Base-by-base conservation (phyloP, 805 yeast genomes). In the Scheffersomyces ergatensis region DNA sequence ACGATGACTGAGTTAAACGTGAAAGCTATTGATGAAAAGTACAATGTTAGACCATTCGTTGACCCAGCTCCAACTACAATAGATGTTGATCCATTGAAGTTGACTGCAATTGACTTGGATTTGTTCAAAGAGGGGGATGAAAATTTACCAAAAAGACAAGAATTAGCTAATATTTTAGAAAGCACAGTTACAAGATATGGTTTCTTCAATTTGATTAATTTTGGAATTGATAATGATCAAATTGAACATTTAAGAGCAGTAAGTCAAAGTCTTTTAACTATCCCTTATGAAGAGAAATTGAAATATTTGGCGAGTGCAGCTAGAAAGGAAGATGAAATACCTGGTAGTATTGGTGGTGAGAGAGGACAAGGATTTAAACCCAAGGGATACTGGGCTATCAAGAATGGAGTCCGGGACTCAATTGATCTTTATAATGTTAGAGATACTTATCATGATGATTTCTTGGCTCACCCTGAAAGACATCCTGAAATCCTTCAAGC, bases 311-410 rank as follows among this genome's bases (percentile, higher is more conserved):
- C 65, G 2, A 57, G 65, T 37, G 64, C 64, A n/a, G 45, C 51
- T 14, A 54, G 49, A n/a, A 54, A 57, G 34, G 64, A 59, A 36
- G 51, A 52, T 19, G 65, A 60, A 44, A 48, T 54, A 33, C 38
- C 39, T 21, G 27, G 35, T n/a, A 63, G 3, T 40, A 46, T 64
- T 11, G 78, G 80, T 0, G 74, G 73, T 6, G 75, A 74, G 45
- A 55, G 77, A 16, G 78, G 76, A 5, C 55, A 57, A 27, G 79
- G 78, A 0, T 74, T 57, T 54, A 74, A 74, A 46, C 78, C 78
- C 2, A 60, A 58, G 32, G 74, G 74, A 17, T 72, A 72, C 46
- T 74, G 79, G 80, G 57, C 63, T 3, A 67, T 72, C 57, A 62
- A 67, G 15, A 64, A 71, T 43, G 70, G 70, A 1, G 65, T 66